Base-by-base conservation (phyloP, 2,329 filamentous ascomycete genomes). In the Diplodia scrobiculata region DNA sequence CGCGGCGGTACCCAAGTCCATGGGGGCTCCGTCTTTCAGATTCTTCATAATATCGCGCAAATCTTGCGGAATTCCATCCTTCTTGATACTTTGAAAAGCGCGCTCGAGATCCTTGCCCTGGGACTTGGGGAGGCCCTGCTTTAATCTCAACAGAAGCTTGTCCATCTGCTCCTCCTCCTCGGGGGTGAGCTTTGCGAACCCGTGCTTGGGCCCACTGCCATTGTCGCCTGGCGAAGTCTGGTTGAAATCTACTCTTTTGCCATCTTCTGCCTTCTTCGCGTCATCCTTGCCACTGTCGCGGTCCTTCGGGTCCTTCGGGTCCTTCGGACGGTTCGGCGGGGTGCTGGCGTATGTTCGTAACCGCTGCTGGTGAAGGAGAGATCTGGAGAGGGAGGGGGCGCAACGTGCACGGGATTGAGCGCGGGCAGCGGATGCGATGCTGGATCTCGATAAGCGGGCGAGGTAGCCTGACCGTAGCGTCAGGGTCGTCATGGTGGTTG, bases 1-100 rank as follows among this genome's bases (percentile, higher is more conserved):
- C 48, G 89, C 85, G 19, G 86, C 85, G 11, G 83, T 84, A 71
- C 83, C 83, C 67, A 86, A 73, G 45, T 83, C 81, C 36, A 84
- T 73, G 65, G 77, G 76, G 69, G 81, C 78, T 36, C 81, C 80
- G 36, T 81, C 83, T 75, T 75, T 79, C 72, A 80, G 79, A 69
- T 83, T 82, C 60, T 86, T 82, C 76, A 89, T 84, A 63, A 89
- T 83, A 69, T 89, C 84, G 65, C 85, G 84, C 38, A 67, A 34
- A 73, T 92, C 91, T 25, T 79, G 72, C 0, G 91, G 91, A 17
- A 92, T 85, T 10, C 92, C 92, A 50, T 87, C 83, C 68, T 83
- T 82, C 78, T 88, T 86, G 68, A 94, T 83, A 32, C 84, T 80
- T 68, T 84, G 79, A n/a, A 90, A 78, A 9, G 87, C 82, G 55